Evolutionary conservation across 441 rosid genomes (phyloP).

Genomic region (Hura crepitans): DNA sequence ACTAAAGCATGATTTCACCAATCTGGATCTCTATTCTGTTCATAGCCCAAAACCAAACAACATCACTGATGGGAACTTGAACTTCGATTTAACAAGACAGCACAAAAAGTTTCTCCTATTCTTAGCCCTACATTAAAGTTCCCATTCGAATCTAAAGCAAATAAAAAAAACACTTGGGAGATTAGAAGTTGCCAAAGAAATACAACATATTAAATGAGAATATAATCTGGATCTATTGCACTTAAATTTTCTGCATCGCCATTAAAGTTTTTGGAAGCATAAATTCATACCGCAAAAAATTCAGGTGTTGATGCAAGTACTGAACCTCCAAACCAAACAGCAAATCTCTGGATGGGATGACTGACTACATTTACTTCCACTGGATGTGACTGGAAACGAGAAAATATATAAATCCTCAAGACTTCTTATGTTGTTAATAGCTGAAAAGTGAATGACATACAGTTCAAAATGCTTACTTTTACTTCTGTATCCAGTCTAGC

Average conservation of each 20-base stretch:
- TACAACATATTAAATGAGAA: neutral
- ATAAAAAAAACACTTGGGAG: neutral
- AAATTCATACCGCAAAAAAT: slow-evolving; percentile 69
- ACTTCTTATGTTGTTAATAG: slow-evolving; percentile 12
- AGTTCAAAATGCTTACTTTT: slow-evolving; percentile 43
- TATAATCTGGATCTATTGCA: neutral
- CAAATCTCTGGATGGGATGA: slow-evolving; percentile 93
- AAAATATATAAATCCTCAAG: slow-evolving; percentile 19
- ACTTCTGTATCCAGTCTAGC: slow-evolving; percentile 69
- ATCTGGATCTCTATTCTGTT: neutral
- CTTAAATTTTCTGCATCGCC: neutral
- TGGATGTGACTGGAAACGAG: slow-evolving; percentile 61
- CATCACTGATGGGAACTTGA: neutral
- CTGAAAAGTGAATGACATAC: neutral
- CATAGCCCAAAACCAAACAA: neutral
- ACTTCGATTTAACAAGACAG: neutral
- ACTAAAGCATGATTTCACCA: neutral
- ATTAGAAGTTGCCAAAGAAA: slow-evolving; percentile 3
- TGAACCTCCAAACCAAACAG: slow-evolving; percentile 99
- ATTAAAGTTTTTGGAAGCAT: neutral
- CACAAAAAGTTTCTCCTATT: slow-evolving; percentile 2
- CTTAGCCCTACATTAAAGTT: neutral
- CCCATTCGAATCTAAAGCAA: neutral
- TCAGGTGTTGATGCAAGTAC: slow-evolving; percentile 98
- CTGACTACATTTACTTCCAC: slow-evolving; percentile 97